Base-by-base conservation (phyloP, 495 filamentous ascomycete genomes). In the Aspergillus biplanus region DNA sequence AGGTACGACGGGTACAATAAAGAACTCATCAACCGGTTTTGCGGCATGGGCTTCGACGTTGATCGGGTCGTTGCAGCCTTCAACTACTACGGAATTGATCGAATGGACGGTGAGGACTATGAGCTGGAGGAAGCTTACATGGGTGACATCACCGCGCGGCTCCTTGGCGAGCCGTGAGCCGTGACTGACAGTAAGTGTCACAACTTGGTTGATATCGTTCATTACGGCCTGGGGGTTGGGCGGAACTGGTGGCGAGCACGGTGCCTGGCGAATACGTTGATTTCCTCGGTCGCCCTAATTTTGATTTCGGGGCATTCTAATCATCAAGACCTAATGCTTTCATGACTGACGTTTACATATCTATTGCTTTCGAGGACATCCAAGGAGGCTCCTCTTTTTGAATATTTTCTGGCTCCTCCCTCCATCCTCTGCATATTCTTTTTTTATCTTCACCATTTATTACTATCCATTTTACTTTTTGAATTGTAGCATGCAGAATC, bases 41-140 rank as follows among this genome's bases (percentile, higher is more conserved):
- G 90, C 16, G 84, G 81, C 67, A 98, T 99, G 95, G 95, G 95
- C 44, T 99, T 99, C 66, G 89, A 93, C 62, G 85, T 97, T n/a
- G 89, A 91, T 54, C 81, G 84, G 35, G 92, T 99, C 3, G 95
- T 98, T 6, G 84, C 86, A 21, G 92, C 93, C 5, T 94, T 99
- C 67, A 84, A 87, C 62, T 90, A 81, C 58, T 90, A 93, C 15
- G 90, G 92, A 3, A 92, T 97, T 63, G 89, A 93, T 62, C 84
- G 83, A 27, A 89, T 86, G 59, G 86, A 83, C 32, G 91, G 91
- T 0, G 83, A 91, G 66, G 90, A 93, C 71, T 92, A 94, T 73
- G 88, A 91, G 69, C 79, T 96, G 46, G 91, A 93, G 67, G 90
- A 92, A 65, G 92, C 88, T 7, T 92, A 90, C 67, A 91, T 94